These are phyloP conservation scores for Huntiella bhutanensis DNA, from an alignment of 2,329 filamentous ascomycete genomes.

Conservation along the genomic window DNA sequence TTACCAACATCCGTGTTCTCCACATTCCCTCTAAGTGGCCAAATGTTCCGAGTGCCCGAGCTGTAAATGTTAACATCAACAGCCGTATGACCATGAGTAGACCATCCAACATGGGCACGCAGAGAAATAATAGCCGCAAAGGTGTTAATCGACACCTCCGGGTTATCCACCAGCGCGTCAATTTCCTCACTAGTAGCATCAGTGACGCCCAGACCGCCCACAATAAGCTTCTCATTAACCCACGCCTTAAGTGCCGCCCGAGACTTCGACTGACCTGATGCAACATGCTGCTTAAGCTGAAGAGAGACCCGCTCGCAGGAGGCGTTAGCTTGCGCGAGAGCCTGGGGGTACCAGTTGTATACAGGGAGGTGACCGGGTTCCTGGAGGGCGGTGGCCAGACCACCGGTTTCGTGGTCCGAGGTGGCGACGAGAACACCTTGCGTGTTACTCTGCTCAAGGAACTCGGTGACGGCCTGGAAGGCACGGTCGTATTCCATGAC, in stretches of 20 bases:
- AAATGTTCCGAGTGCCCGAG: constrained; percentile 45
- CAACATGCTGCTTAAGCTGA: constrained; percentile 42
- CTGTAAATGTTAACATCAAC: constrained; percentile 96
- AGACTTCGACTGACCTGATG: constrained; percentile 17
- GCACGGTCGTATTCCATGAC: constrained; percentile 88
- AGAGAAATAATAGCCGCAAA: constrained; percentile 78
- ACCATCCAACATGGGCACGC: constrained; percentile 82
- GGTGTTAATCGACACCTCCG: constrained; percentile 32
- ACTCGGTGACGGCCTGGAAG: constrained; percentile 68
- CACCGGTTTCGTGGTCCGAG: constrained; percentile 92
- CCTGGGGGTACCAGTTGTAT: constrained; percentile 62
- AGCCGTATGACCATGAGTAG: constrained; percentile 78
- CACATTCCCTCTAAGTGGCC: constrained; percentile 59
- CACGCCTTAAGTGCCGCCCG: constrained; percentile 35
- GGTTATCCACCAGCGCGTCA: constrained; percentile 38
- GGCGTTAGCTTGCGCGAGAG: constrained; percentile 58
- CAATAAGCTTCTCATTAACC: constrained; percentile 48
- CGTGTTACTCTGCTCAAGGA: constrained; percentile 53
- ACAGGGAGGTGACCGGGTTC: constrained; percentile 32
- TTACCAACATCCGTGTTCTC: constrained; percentile 86
- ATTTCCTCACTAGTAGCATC: constrained; percentile 59
- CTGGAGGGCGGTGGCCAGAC: constrained; percentile 61
- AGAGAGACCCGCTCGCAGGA: constrained; percentile 53
- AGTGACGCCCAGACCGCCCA: constrained; percentile 53
- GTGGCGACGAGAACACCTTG: constrained; percentile 74